Base-by-base conservation (phyloP, 2,329 filamentous ascomycete genomes). In the Nigrospora osmanthi region DNA sequence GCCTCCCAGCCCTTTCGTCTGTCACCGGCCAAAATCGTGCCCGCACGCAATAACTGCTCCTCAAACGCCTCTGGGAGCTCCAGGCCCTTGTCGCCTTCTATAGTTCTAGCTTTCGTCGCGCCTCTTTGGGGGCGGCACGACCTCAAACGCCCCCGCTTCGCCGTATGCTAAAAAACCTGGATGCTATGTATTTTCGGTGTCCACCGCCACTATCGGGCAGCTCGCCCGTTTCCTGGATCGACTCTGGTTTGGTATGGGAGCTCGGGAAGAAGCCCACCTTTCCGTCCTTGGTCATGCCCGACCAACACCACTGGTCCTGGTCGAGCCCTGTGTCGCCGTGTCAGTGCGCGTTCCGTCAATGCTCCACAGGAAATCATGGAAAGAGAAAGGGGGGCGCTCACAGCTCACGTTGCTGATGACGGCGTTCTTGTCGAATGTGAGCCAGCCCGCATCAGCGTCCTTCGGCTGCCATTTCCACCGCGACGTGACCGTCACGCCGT, bases 291-390 rank as follows among this genome's bases (percentile, higher is more conserved):
- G 75, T 78, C 14, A 62, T 72, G 2, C 75, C 75, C 1, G 69
- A 70, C 75, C 75, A 79, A 57, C 74, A 79, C 75, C 75, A 79
- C 48, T 75, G 71, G 12, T 72, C 69, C 17, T 64, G 59, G 46
- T 72, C 65, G 3, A 64, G 52, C 67, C 68, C 71, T 73, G 23
- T 5, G 14, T 7, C 5, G 10, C 23, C 23, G 23, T 10, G 23
- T 28, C 7, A 28, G 23, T 28, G 5, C 23, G 23, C 23, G 7
- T 28, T 28, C 9, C 9, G 23, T 10, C 23, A n/a, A 32, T n/a
- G 13, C 35, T 19, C 30, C 16, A 34, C 11, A 14, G 32, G 12
- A 13, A 31, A 33, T n/a, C 6, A 15, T 32, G 28, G 11, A 23
- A 36, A 30, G 35, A 38, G 14, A 35, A 14, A 17, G 17, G 34